Evolutionary conservation across 2,329 filamentous ascomycete genomes (phyloP).

Genomic region (Domatiomyces globalis): DNA sequence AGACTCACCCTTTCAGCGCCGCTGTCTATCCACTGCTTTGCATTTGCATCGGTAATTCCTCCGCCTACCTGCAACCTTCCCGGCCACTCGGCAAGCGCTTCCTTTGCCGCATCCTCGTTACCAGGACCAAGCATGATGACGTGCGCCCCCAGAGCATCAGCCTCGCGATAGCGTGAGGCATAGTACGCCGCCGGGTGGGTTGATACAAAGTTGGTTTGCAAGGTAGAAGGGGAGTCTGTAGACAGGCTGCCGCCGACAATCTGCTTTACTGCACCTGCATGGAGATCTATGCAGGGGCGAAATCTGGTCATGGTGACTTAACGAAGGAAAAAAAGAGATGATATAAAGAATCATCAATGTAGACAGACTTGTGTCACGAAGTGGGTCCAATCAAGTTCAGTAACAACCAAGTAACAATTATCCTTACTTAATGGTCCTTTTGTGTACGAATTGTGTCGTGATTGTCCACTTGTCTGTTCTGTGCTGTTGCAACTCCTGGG

Average conservation of each 20-base stretch:
- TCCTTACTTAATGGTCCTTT: no score
- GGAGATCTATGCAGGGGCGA: constrained; percentile 90
- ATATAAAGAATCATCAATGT: no score
- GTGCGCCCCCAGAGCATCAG: constrained; percentile 64
- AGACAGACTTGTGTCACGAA: constrained; percentile 7
- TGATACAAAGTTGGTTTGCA: constrained; percentile 90
- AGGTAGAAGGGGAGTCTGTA: constrained; percentile 39
- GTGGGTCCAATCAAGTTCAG: no score
- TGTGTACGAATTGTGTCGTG: no score
- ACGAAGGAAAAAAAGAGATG: constrained; percentile 2
- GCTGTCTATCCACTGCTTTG: constrained; percentile 66
- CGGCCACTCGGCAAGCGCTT: constrained; percentile 67
- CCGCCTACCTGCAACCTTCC: constrained; percentile 75
- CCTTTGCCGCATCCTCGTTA: constrained; percentile 64
- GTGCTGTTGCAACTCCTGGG: no score
- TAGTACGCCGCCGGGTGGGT: constrained; percentile 69
- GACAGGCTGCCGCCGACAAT: constrained; percentile 91
- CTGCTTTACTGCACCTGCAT: constrained; percentile 95
- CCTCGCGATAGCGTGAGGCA: constrained; percentile 63
- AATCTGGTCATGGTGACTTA: constrained; percentile 68
- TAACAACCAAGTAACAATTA: no score
- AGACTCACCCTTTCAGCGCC: constrained; percentile 72
- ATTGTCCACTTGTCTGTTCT: no score
- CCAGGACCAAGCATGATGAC: constrained; percentile 92
- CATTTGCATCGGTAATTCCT: constrained; percentile 80